Percentiles rank a stretch among this genome's conserved stretches.
These are phyloP conservation scores for Schizosaccharomyces japonicus DNA, from an alignment of 805 yeast species.

Conservation along the genomic window DNA sequence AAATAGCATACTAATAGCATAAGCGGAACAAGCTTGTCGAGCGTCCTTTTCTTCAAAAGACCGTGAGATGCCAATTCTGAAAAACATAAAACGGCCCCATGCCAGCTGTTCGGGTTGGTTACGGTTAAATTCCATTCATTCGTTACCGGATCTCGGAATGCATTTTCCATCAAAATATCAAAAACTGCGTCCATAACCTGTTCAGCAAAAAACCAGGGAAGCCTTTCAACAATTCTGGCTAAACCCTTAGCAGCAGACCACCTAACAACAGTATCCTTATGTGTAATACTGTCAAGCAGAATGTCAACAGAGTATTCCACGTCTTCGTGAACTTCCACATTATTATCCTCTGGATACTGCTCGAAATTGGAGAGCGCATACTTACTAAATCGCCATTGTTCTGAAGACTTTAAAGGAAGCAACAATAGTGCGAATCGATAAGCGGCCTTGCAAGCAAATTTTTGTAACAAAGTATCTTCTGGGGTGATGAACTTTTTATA, in stretches of 20 bases:
- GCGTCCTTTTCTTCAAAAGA: background rate
- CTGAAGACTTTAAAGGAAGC: background rate
- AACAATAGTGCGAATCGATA: background rate
- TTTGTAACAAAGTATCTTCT: background rate
- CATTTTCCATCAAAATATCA: conserved; percentile 11
- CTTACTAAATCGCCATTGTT: background rate
- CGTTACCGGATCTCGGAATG: background rate
- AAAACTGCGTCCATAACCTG: conserved; percentile 16
- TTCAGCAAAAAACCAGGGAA: conserved; percentile 15
- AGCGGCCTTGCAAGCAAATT: background rate
- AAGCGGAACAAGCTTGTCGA: background rate
- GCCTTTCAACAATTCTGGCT: conserved; percentile 22
- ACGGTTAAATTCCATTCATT: conserved; percentile 11
- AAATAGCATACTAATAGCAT: background rate
- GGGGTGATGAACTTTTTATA: background rate
- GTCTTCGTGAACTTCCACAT: conserved; percentile 15
- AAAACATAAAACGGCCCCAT: conserved; percentile 32
- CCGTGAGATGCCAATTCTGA: conserved; percentile 20
- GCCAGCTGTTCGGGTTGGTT: conserved; percentile 25
- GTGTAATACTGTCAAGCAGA: conserved; percentile 23
- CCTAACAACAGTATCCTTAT: conserved; percentile 32
- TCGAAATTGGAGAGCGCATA: background rate
- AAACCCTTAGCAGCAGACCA: conserved; percentile 44
- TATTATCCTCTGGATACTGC: background rate
- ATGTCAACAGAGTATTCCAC: conserved; percentile 29